Conservation (phyloP, 208 protist genomes). For the Leptomonas pyrrhocoris region DNA sequence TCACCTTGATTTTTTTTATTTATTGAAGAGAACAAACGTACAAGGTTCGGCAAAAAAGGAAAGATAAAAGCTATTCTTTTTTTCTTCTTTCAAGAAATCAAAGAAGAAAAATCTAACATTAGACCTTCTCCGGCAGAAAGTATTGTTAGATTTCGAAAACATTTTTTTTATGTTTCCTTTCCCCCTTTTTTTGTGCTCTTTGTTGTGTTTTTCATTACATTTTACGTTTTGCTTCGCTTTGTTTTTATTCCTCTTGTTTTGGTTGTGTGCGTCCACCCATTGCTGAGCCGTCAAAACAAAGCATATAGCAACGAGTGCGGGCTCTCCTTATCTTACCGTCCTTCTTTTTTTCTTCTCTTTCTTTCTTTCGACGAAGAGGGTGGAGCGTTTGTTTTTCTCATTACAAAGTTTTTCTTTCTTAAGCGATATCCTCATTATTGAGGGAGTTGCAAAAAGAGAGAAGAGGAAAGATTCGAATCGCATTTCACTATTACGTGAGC, state of each 20-base stretch:
- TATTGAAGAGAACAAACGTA: too few relatives aligned
- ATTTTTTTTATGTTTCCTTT: too few relatives aligned
- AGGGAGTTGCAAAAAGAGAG: too few relatives aligned
- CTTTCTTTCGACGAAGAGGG: not conserved
- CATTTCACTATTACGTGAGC: not conserved
- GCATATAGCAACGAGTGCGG: not conserved
- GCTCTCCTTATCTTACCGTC: not conserved
- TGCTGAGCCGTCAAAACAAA: not conserved
- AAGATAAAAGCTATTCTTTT: not conserved
- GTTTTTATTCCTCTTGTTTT: not conserved
- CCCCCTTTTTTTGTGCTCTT: not conserved
- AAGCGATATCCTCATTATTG: too few relatives aligned
- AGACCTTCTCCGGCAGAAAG: too few relatives aligned
- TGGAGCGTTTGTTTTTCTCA: too few relatives aligned
- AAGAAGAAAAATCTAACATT: too few relatives aligned
- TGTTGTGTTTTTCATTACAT: not conserved
- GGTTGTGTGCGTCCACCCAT: not conserved
- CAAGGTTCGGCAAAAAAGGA: too few relatives aligned
- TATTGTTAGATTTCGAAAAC: too few relatives aligned
- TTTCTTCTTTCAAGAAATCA: not conserved
- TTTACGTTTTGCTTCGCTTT: not conserved
- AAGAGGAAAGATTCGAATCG: too few relatives aligned
- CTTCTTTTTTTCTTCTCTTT: slow-evolving; percentile 8
- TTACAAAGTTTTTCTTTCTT: too few relatives aligned
- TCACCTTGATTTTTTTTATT: slow-evolving; percentile 2